Percentiles rank a stretch among this genome's conserved stretches.
Conservation (phyloP, 306 rosid species). For the Sicyos baderoa region DNA sequence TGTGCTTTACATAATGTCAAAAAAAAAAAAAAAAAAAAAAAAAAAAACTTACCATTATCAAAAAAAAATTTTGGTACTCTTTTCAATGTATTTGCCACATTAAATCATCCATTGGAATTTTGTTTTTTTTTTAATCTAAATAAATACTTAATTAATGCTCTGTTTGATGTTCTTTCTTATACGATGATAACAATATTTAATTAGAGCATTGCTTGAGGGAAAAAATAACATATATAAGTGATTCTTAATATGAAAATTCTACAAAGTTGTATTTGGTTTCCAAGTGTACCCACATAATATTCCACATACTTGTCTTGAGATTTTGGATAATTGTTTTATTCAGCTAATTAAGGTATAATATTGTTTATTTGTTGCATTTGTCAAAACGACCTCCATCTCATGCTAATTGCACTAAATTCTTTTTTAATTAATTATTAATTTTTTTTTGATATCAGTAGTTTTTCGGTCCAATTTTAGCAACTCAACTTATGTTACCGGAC, state of each 20-base stretch:
- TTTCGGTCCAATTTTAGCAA: too few species aligned
- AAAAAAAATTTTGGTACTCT: neutral
- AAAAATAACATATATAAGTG: neutral
- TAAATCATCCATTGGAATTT: too few species aligned
- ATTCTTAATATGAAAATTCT: slow-evolving; percentile 2
- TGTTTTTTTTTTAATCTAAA: too few species aligned
- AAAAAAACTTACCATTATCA: neutral
- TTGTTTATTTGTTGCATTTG: slow-evolving; percentile 2
- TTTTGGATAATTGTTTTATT: neutral
- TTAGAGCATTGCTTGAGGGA: neutral
- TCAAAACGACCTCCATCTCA: too few species aligned
- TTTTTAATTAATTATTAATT: too few species aligned
- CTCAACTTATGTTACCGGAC: too few species aligned
- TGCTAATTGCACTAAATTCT: neutral
- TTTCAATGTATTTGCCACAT: neutral
- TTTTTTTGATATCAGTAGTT: too few species aligned
- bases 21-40: neutral
- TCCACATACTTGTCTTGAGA: neutral
- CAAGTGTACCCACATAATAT: neutral
- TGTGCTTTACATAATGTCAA: neutral
- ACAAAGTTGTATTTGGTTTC: neutral
- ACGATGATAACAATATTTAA: neutral
- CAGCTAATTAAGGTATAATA: neutral
- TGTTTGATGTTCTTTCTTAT: neutral
- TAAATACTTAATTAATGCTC: too few species aligned